Evolutionary conservation across 257 asterid genomes (phyloP).

Genomic region (Pogostemon cablin): DNA sequence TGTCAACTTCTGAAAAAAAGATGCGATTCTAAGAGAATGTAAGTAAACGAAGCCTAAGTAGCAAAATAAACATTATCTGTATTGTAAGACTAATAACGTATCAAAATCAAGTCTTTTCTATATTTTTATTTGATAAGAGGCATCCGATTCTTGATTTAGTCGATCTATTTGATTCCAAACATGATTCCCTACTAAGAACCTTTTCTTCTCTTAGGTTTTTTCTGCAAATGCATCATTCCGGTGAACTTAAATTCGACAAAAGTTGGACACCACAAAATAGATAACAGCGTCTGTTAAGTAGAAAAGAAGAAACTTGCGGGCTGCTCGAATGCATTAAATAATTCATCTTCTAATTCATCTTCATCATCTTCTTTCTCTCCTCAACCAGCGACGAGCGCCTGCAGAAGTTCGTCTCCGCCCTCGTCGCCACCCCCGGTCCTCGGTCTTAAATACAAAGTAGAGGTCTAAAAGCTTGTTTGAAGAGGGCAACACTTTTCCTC

Average conservation of each 20-base stretch:
- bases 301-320: slow-evolving; percentile 56
- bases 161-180: no score
- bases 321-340: slow-evolving; percentile 42
- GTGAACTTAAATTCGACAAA: slow-evolving; percentile 60
- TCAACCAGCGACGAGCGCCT: slow-evolving; percentile 24
- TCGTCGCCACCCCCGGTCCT: slow-evolving; percentile 41
- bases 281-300: slow-evolving; percentile 53
- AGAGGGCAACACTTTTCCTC: slow-evolving; percentile 8
- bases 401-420: slow-evolving; percentile 37
- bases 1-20: no score
- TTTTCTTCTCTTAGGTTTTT: slow-evolving; percentile 45
- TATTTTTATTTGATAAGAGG: not conserved
- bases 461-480: not conserved
- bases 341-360: slow-evolving; percentile 45
- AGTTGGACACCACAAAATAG: slow-evolving; percentile 53
- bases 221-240: slow-evolving; percentile 75
- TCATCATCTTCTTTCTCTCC: slow-evolving; percentile 47
- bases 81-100: not conserved
- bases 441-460: slow-evolving; percentile 38
- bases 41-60: not conserved
- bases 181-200: not conserved
- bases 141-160: slow-evolving; percentile 20
- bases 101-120: not conserved
- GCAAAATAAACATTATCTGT: not conserved
- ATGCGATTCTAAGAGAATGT: no score